Conservation (phyloP, 495 filamentous ascomycete genomes). For the Xylaria intraflava region DNA sequence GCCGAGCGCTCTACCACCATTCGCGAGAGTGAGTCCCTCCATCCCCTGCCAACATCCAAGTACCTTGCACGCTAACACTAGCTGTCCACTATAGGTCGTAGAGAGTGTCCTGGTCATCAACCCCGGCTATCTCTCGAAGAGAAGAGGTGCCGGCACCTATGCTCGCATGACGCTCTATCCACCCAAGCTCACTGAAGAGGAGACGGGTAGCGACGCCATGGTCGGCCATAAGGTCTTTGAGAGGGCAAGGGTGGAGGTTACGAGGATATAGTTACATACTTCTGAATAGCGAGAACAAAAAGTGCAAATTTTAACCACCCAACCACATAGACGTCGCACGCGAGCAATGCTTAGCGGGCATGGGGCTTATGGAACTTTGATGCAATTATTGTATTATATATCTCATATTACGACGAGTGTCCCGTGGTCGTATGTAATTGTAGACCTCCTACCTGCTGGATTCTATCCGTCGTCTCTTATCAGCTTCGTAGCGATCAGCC, state of each 20-base stretch:
- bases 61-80: constrained; percentile 13
- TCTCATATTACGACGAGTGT: constrained; percentile 3
- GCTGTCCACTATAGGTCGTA: constrained; percentile 54
- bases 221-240: constrained; percentile 71
- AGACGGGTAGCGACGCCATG: constrained; percentile 48
- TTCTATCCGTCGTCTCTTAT: constrained; percentile 63
- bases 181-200: constrained; percentile 49
- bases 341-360: neutral
- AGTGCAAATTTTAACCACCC: neutral
- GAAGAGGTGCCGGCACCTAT: constrained; percentile 71
- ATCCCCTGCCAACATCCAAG: neutral
- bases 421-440: neutral
- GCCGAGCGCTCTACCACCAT: constrained; percentile 75
- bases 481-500: constrained; percentile 49
- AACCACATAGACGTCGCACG: neutral
- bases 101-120: constrained; percentile 83
- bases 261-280: constrained; percentile 53
- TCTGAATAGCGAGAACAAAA: neutral
- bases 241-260: constrained; percentile 77
- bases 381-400: constrained; percentile 4
- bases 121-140: constrained; percentile 79
- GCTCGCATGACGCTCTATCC: constrained; percentile 69
- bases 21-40: constrained; percentile 66
- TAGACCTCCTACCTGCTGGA: constrained; percentile 9
- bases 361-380: neutral